A percentile compares a stretch with the other conserved stretches of the same genome.
phyloP scores from a whole-genome alignment of 176 grass and related monocot species.

The Zea luxurians region DNA sequence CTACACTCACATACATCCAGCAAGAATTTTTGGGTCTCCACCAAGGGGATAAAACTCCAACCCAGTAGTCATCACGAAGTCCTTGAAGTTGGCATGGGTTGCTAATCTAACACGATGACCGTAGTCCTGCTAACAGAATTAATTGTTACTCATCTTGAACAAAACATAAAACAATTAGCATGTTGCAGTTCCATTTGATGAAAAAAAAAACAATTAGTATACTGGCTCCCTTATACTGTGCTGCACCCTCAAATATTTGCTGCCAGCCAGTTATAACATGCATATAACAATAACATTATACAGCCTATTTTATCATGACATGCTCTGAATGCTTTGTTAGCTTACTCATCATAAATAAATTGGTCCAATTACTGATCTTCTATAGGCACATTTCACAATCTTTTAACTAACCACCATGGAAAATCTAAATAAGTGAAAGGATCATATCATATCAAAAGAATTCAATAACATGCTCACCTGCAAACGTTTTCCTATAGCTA shows the following conservation, averaged over 20 bases:
- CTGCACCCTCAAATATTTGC: not conserved
- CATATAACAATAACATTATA: not conserved
- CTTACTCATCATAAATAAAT: conserved; percentile 14
- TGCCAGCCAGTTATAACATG: not conserved
- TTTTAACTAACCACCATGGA: conserved; percentile 3
- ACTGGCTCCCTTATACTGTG: not conserved
- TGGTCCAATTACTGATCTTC: not conserved
- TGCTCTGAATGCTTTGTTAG: not conserved
- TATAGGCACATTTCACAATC: not conserved
- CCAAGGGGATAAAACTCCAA: conserved; percentile 86
- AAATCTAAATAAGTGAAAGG: not conserved
- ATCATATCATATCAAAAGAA: conserved; percentile 14
- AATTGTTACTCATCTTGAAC: conserved; percentile 9
- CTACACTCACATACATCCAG: conserved; percentile 63
- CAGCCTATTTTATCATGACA: not conserved
- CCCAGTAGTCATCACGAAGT: conserved; percentile 74
- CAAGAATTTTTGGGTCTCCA: conserved; percentile 90
- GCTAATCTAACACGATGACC: conserved; percentile 86
- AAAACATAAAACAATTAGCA: conserved; percentile 10
- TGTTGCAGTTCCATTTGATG: not conserved
- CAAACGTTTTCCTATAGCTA: conserved; percentile 82
- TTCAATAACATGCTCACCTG: conserved; percentile 49
- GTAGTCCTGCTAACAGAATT: conserved; percentile 50
- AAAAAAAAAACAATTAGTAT: not conserved
- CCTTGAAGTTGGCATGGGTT: conserved; percentile 84